These are phyloP conservation scores for Phytophthora pseudosyringae DNA, from an alignment of 352 stramenopile species.

Conservation along the genomic window DNA sequence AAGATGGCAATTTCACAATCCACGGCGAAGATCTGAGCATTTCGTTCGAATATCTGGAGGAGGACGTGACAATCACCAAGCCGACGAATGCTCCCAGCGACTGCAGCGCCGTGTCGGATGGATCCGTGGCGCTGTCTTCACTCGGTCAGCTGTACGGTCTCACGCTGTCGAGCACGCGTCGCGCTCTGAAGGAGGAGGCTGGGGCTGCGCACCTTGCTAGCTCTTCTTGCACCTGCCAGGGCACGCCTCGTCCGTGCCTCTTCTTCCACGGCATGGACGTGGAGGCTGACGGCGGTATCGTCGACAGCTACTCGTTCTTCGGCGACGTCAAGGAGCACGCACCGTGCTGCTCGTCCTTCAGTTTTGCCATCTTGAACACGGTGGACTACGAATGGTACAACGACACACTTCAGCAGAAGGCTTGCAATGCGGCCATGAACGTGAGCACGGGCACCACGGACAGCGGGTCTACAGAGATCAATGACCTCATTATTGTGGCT, in stretches of 20 bases:
- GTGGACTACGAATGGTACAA: conserved; percentile 64
- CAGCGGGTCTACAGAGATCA: conserved; percentile 47
- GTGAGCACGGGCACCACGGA: conserved; percentile 30
- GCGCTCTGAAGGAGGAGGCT: conserved; percentile 31
- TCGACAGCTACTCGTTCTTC: conserved; percentile 52
- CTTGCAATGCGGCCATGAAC: conserved; percentile 44
- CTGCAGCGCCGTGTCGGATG: conserved; percentile 28
- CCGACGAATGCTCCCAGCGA: conserved; percentile 33
- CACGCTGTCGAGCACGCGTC: conserved; percentile 16
- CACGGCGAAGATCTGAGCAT: conserved; percentile 54
- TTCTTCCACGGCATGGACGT: conserved; percentile 67
- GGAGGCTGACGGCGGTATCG: conserved; percentile 35
- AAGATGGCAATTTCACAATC: conserved; percentile 40
- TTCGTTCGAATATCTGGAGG: conserved; percentile 34
- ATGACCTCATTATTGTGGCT: conserved; percentile 57
- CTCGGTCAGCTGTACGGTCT: conserved; percentile 40
- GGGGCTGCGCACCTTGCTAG: conserved; percentile 33
- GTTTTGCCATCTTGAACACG: conserved; percentile 57
- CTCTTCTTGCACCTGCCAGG: conserved; percentile 42
- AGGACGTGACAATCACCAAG: conserved; percentile 35
- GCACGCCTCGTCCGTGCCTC: conserved; percentile 47
- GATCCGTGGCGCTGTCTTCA: conserved; percentile 35
- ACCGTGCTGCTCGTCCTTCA: conserved; percentile 61
- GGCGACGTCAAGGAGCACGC: conserved; percentile 54
- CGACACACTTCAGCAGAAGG: conserved; percentile 44